Evolutionary conservation across 2,329 filamentous ascomycete genomes (phyloP).

Genomic region (Tolypocladium nubicola): DNA sequence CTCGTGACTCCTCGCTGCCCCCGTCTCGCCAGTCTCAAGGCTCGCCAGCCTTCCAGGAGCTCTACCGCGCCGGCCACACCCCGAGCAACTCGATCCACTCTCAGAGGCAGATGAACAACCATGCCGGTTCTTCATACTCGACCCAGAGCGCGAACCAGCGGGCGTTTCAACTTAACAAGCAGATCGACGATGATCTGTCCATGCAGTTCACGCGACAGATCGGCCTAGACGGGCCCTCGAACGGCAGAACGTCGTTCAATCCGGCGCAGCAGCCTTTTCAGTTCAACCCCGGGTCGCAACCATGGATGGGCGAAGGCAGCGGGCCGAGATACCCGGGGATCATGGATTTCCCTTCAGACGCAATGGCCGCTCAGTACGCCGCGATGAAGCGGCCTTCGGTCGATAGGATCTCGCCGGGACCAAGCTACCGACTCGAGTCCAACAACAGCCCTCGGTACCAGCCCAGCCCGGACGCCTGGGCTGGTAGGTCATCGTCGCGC

Average conservation of each 20-base stretch:
- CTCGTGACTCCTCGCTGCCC: slow-evolving; percentile 45
- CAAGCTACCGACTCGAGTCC: slow-evolving; percentile 18
- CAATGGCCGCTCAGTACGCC: slow-evolving; percentile 13
- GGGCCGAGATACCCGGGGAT: slow-evolving; percentile 15
- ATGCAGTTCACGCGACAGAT: slow-evolving; percentile 22
- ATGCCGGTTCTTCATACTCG: slow-evolving; percentile 37
- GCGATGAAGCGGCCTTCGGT: slow-evolving; percentile 25
- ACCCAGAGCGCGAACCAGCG: slow-evolving; percentile 28
- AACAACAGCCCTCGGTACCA: slow-evolving; percentile 15
- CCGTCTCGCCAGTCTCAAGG: slow-evolving; percentile 42
- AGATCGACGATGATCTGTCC: slow-evolving; percentile 26
- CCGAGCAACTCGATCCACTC: slow-evolving; percentile 35
- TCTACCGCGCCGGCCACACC: slow-evolving; percentile 25
- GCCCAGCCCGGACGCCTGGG: slow-evolving; percentile 27
- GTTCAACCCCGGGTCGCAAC: slow-evolving; percentile 34
- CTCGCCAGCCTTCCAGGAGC: slow-evolving; percentile 24
- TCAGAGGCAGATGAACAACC: slow-evolving; percentile 32
- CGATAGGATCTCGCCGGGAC: slow-evolving; percentile 25
- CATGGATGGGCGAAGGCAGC: slow-evolving; percentile 28
- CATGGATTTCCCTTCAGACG: slow-evolving; percentile 22
- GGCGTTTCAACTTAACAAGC: slow-evolving; percentile 24
- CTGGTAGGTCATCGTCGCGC: slow-evolving; percentile 20
- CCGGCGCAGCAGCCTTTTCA: slow-evolving; percentile 29
- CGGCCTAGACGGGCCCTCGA: slow-evolving; percentile 19
- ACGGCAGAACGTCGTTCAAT: slow-evolving; percentile 13